phyloP scores from a whole-genome alignment of 805 yeast genomes.

The Wickerhamomyces ciferrii region DNA sequence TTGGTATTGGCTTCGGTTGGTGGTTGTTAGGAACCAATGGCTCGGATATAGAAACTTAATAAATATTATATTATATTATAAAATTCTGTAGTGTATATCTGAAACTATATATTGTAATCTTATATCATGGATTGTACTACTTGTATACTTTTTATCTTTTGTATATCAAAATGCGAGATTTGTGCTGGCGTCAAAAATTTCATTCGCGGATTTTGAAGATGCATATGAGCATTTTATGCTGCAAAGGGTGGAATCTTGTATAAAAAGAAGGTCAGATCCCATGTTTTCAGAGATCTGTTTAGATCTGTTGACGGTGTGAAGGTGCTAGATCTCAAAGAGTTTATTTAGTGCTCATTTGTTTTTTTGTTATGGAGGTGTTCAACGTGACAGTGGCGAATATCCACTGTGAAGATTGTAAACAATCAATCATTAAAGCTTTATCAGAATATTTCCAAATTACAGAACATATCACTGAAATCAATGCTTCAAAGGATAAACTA shows the following conservation, averaged over 20 bases:
- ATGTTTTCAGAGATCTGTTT: background rate
- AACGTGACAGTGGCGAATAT: conserved; percentile 29
- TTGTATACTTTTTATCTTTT: too few relatives aligned
- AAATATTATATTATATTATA: too few relatives aligned
- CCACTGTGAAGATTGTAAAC: conserved; percentile 51
- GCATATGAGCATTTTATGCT: background rate
- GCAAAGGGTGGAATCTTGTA: background rate
- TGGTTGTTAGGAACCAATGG: too few relatives aligned
- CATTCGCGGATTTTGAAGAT: background rate
- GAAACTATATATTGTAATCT: too few relatives aligned
- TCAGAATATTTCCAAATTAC: conserved; percentile 3
- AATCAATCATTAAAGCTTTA: conserved; percentile 27
- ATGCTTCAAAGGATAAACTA: background rate
- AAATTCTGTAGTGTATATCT: too few relatives aligned
- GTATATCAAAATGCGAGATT: too few relatives aligned
- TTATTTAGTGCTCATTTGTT: too few relatives aligned
- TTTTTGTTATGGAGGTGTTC: conserved; percentile 9
- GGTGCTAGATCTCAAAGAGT: too few relatives aligned
- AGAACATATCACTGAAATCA: conserved; percentile 1
- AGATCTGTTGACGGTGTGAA: background rate
- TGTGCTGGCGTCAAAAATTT: background rate
- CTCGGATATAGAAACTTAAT: too few relatives aligned
- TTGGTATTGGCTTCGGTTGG: too few relatives aligned
- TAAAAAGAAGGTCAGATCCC: background rate
- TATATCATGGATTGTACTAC: background rate